These are phyloP conservation scores for Schizosaccharomyces cryophilus DNA, from an alignment of 805 yeast species.

Conservation along the genomic window DNA sequence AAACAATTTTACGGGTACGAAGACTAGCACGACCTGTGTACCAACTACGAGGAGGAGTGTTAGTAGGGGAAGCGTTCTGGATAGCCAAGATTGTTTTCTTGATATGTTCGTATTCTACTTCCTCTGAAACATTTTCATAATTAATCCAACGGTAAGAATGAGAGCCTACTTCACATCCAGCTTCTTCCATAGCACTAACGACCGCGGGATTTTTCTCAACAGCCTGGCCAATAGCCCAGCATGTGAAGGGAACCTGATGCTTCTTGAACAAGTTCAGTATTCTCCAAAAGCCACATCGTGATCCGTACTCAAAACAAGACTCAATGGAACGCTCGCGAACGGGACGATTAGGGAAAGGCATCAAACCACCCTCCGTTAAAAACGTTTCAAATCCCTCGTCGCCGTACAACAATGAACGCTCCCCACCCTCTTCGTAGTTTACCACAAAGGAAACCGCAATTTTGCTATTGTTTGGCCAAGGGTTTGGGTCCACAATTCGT, in stretches of 20 bases:
- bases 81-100: constrained; percentile 13
- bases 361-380: constrained; percentile 11
- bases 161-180: constrained; percentile 19
- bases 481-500: neutral
- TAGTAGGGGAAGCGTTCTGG: constrained; percentile 13
- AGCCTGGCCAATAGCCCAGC: constrained; percentile 20
- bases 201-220: constrained; percentile 15
- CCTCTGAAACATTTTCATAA: constrained; percentile 13
- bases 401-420: constrained; percentile 13
- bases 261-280: constrained; percentile 16
- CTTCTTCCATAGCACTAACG: constrained; percentile 16
- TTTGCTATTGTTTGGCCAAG: constrained; percentile 16
- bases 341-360: constrained; percentile 4
- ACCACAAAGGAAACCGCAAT: constrained; percentile 15
- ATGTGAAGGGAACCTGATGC: constrained; percentile 15
- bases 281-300: constrained; percentile 17
- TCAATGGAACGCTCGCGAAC: constrained; percentile 13
- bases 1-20: constrained; percentile 15
- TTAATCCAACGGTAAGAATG: constrained; percentile 19
- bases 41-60: constrained; percentile 17
- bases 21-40: constrained; percentile 17
- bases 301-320: constrained; percentile 16
- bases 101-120: constrained; percentile 15
- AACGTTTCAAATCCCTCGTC: constrained; percentile 12
- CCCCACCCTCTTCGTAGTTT: constrained; percentile 18